Percentiles rank a stretch among this genome's conserved stretches.
Conservation (phyloP, 257 asterid genomes). For the Jaltomata sinuosa region DNA sequence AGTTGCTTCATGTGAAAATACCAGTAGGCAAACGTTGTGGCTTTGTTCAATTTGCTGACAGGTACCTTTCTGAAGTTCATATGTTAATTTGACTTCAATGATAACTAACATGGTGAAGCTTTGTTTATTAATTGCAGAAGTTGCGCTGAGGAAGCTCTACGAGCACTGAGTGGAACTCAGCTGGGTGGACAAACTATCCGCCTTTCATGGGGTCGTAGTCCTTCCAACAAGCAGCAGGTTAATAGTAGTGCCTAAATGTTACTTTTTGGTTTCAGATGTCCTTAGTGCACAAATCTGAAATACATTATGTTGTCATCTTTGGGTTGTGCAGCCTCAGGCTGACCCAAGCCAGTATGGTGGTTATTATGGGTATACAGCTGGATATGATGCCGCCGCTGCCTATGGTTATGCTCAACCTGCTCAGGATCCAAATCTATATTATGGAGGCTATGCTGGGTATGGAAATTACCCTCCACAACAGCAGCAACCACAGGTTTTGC, state of each 20-base stretch:
- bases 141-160: constrained; percentile 86
- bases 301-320: background rate
- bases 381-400: constrained; percentile 20
- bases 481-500: constrained; percentile 51
- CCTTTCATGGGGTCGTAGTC: constrained; percentile 97
- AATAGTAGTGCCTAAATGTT: background rate
- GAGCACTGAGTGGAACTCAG: constrained; percentile 59
- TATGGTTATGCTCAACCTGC: constrained; percentile 39
- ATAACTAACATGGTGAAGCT: background rate
- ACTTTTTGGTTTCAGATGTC: background rate
- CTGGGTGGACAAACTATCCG: constrained; percentile 84
- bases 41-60: constrained; percentile 89
- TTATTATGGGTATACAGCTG: constrained; percentile 36
- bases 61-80: constrained; percentile 24
- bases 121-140: constrained; percentile 35
- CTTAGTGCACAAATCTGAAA: background rate
- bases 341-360: constrained; percentile 34
- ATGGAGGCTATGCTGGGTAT: constrained; percentile 37
- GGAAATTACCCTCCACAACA: constrained; percentile 33
- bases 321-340: constrained; percentile 21
- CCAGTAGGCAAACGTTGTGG: constrained; percentile 95
- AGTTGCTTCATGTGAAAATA: constrained; percentile 82
- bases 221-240: constrained; percentile 92
- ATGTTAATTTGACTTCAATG: background rate
- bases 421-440: constrained; percentile 38